Conservation (phyloP, 2,329 filamentous ascomycete species). For the Xylariaceae sp. region DNA sequence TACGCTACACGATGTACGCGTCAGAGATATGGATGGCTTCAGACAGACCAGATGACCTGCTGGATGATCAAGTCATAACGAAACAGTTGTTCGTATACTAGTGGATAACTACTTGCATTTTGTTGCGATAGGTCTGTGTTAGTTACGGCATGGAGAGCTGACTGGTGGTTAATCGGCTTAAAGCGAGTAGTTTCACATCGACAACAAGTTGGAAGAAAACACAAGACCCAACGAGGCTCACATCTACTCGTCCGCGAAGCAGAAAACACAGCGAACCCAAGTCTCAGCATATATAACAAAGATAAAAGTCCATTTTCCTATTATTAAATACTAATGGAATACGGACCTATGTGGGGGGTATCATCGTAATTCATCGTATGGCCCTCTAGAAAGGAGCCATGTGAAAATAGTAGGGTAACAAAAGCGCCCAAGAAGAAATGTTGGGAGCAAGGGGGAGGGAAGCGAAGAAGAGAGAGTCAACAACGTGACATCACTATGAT, state of each 20-base stretch:
- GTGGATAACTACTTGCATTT: no score
- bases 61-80: no score
- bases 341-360: slow-evolving; percentile 13
- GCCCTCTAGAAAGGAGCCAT: slow-evolving; percentile 6
- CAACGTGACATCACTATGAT: slow-evolving; percentile 6
- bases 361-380: slow-evolving; percentile 18
- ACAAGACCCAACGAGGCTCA: neutral
- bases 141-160: no score
- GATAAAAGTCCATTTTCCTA: slow-evolving; percentile 13
- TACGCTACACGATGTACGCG: no score
- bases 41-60: no score
- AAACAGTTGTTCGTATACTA: no score
- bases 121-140: no score
- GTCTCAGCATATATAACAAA: neutral
- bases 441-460: neutral
- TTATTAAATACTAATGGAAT: neutral
- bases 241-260: neutral
- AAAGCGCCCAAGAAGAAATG: slow-evolving; percentile 1
- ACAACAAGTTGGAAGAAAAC: neutral
- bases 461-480: neutral
- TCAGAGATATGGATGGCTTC: no score
- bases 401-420: slow-evolving; percentile 3
- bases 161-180: neutral
- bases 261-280: neutral
- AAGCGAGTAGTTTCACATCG: neutral